Conservation (phyloP, 179 eudicot genomes). For the Patellifolia procumbens region DNA sequence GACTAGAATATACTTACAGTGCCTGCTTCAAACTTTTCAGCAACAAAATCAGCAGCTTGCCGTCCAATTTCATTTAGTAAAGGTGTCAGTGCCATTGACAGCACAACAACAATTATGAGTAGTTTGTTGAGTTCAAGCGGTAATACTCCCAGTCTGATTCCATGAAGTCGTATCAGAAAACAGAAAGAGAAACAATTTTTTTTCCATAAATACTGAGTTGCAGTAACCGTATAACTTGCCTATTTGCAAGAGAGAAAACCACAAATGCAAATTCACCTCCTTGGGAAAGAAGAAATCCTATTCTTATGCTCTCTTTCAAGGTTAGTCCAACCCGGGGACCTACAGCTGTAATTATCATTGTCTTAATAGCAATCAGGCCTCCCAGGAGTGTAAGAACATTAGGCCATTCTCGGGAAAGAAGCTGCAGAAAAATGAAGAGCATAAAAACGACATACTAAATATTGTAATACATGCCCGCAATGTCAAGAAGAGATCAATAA, state of each 20-base stretch:
- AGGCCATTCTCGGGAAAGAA: constrained; percentile 94
- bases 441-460: background rate
- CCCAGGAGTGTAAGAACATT: constrained; percentile 84
- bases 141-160: constrained; percentile 86
- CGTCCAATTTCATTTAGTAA: constrained; percentile 83
- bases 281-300: constrained; percentile 93
- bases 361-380: constrained; percentile 88
- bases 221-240: constrained; percentile 41
- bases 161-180: constrained; percentile 22
- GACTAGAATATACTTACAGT: constrained; percentile 45
- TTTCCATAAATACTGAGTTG: constrained; percentile 14
- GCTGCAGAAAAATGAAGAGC: constrained; percentile 45
- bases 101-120: constrained; percentile 93
- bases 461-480: background rate
- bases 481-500: background rate
- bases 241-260: constrained; percentile 92
- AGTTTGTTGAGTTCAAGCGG: constrained; percentile 98
- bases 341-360: constrained; percentile 79
- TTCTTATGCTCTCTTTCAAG: constrained; percentile 85
- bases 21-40: constrained; percentile 59
- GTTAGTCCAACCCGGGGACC: constrained; percentile 95
- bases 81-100: constrained; percentile 98
- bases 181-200: constrained; percentile 12
- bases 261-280: constrained; percentile 98
- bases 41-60: constrained; percentile 80